Conservation (phyloP, 2,329 filamentous ascomycete genomes). For the Penicillium rolfsii region DNA sequence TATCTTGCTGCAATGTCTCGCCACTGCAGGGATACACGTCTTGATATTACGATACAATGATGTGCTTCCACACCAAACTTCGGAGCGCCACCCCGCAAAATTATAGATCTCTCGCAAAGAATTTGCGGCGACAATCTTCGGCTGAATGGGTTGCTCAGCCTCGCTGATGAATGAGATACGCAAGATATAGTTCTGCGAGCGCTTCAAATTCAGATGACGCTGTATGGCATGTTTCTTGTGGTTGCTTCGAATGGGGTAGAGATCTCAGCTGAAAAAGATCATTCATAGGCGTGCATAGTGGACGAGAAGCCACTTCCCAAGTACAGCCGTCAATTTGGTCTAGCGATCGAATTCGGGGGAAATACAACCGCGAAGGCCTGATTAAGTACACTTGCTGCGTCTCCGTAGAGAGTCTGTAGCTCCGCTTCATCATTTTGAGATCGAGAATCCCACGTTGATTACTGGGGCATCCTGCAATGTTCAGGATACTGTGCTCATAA, state of each 20-base stretch:
- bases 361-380: background rate
- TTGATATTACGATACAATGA: conserved; percentile 14
- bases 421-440: background rate
- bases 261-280: background rate
- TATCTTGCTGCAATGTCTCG: background rate
- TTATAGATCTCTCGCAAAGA: background rate
- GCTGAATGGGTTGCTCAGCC: background rate
- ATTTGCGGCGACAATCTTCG: background rate
- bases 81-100: conserved; percentile 1
- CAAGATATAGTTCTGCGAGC: background rate
- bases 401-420: background rate
- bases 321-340: background rate
- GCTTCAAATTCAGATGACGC: background rate
- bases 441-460: background rate
- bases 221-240: background rate
- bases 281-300: background rate
- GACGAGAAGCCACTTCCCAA: background rate
- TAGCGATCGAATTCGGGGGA: background rate
- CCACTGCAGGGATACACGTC: background rate
- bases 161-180: background rate
- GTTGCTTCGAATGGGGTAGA: background rate
- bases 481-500: background rate
- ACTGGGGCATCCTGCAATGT: background rate
- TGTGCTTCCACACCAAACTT: background rate
- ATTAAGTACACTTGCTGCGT: background rate